Evolutionary conservation across 306 rosid genomes (phyloP).

Genomic region (Notholithocarpus densiflorus): DNA sequence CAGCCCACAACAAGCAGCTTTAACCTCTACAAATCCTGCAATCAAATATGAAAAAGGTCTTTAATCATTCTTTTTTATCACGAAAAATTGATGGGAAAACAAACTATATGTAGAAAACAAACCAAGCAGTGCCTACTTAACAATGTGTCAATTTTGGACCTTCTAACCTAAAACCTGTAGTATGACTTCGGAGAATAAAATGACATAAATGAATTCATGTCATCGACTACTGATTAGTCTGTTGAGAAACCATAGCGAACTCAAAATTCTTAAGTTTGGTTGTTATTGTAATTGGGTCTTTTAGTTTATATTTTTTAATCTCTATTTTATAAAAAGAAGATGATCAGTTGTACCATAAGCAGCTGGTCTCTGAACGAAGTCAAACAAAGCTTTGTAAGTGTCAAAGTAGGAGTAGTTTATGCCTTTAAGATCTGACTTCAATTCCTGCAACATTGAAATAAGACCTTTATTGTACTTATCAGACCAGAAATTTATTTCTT

Average conservation of each 20-base stretch:
- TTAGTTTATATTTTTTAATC: too few species aligned
- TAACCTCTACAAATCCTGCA: conserved; percentile 60
- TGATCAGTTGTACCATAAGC: conserved; percentile 35
- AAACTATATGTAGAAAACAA: neutral
- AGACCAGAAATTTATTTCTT: conserved; percentile 41
- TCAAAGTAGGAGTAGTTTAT: conserved; percentile 56
- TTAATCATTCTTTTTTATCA: neutral
- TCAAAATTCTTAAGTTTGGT: too few species aligned
- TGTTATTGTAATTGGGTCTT: too few species aligned
- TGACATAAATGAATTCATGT: too few species aligned
- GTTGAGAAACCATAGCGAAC: too few species aligned
- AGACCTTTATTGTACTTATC: conserved; percentile 40
- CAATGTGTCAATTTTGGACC: too few species aligned
- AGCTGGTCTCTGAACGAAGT: conserved; percentile 42
- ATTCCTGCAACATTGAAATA: conserved; percentile 42
- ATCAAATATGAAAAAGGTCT: neutral
- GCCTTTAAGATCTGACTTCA: conserved; percentile 32
- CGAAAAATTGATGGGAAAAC: neutral
- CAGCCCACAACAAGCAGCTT: conserved; percentile 70
- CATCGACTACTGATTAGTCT: too few species aligned
- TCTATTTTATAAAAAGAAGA: too few species aligned
- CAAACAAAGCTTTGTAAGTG: conserved; percentile 38
- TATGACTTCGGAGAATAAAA: too few species aligned
- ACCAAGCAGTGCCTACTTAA: neutral
- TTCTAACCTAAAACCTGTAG: too few species aligned